phyloP scores from a whole-genome alignment of 176 grass and related monocot species.

The sorghum (Sorghum bicolor) region DNA sequence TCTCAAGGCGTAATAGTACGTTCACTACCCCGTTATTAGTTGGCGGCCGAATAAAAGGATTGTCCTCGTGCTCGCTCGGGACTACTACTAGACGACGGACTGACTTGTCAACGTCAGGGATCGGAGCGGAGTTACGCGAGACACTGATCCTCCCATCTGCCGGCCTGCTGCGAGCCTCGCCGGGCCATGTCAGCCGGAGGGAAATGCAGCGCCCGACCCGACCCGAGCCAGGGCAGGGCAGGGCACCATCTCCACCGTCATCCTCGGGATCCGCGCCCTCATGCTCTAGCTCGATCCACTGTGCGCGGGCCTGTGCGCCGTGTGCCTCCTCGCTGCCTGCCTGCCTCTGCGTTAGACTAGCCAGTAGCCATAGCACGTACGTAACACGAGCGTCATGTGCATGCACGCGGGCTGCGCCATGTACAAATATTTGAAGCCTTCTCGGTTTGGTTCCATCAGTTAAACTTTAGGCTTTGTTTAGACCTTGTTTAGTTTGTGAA shows the following conservation, averaged over 20 bases:
- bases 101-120: conserved; percentile 43
- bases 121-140: not conserved
- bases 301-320: not conserved
- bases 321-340: not conserved
- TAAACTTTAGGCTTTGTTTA: too few relatives aligned
- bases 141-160: conserved; percentile 32
- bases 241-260: not conserved
- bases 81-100: not conserved
- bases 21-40: too few relatives aligned
- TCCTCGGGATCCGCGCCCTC: conserved; percentile 29
- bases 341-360: not conserved
- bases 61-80: too few relatives aligned
- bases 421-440: too few relatives aligned
- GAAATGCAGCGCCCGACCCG: conserved; percentile 22
- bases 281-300: not conserved
- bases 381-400: not conserved
- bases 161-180: not conserved
- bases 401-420: not conserved
- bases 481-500: too few relatives aligned
- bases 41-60: too few relatives aligned
- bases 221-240: too few relatives aligned
- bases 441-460: too few relatives aligned
- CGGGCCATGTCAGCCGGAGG: conserved; percentile 23
- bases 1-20: too few relatives aligned
- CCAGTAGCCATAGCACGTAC: not conserved